Percentiles rank a stretch among this genome's conserved stretches.
Evolutionary conservation across 108 stramenopile genomes (phyloP).

Genomic region (Skeletonema menzelii): DNA sequence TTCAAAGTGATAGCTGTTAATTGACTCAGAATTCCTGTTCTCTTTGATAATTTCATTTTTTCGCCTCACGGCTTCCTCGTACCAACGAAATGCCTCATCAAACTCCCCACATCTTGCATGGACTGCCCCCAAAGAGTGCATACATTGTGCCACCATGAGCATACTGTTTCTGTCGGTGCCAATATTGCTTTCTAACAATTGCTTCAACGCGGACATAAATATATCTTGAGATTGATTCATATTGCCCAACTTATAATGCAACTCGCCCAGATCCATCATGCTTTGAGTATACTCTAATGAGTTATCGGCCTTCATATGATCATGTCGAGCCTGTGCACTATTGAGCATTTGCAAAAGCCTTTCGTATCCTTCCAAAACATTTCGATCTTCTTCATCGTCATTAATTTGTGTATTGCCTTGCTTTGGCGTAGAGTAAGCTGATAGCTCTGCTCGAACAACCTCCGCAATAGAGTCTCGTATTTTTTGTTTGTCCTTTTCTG

Average conservation of each 20-base stretch:
- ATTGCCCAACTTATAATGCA: constrained; percentile 36
- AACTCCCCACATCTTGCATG: constrained; percentile 41
- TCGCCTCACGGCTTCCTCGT: constrained; percentile 26
- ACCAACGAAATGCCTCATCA: constrained; percentile 38
- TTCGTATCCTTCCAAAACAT: constrained; percentile 12
- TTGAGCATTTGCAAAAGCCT: constrained; percentile 7
- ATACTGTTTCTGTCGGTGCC: background rate
- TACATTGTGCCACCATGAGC: constrained; percentile 12
- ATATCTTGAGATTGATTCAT: constrained; percentile 31
- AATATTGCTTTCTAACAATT: background rate
- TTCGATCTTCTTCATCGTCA: background rate
- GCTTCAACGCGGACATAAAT: constrained; percentile 19
- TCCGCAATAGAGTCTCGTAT: constrained; percentile 23
- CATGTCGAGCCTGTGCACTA: constrained; percentile 7
- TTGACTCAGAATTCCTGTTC: background rate
- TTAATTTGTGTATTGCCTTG: background rate
- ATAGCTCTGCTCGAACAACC: constrained; percentile 25
- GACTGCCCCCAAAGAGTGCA: constrained; percentile 34
- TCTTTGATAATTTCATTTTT: constrained; percentile 17
- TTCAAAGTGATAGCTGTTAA: constrained; percentile 11
- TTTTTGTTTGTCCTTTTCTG: constrained; percentile 25
- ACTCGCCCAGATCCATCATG: constrained; percentile 24
- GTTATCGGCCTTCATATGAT: background rate
- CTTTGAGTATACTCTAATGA: constrained; percentile 16
- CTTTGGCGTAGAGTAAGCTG: constrained; percentile 12